A percentile compares a stretch with the other conserved stretches of the same genome.
phyloP scores from a whole-genome alignment of 106 monocot genomes.

The Dendrobium huoshanense region DNA sequence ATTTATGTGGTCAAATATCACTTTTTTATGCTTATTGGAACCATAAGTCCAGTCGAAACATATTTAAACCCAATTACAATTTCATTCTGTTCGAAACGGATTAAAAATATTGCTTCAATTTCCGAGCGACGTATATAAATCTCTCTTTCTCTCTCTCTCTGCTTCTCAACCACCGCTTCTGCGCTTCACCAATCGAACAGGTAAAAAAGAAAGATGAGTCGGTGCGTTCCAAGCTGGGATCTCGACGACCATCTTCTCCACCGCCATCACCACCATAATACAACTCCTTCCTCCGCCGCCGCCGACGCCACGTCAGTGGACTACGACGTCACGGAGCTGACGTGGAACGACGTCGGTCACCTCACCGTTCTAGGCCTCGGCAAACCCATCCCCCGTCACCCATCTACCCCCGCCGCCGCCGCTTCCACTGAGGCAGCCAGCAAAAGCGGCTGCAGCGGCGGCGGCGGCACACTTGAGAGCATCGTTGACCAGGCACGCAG shows the following conservation, averaged over 20 bases:
- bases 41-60: too few relatives aligned
- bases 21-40: too few relatives aligned
- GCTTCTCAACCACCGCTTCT: too few relatives aligned
- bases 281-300: not conserved
- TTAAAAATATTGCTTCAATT: too few relatives aligned
- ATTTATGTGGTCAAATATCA: too few relatives aligned
- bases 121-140: too few relatives aligned
- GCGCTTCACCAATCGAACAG: too few relatives aligned
- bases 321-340: slow-evolving; percentile 71
- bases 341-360: slow-evolving; percentile 63
- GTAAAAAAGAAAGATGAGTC: slow-evolving; percentile 33
- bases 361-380: slow-evolving; percentile 39
- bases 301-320: not conserved
- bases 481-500: slow-evolving; percentile 52
- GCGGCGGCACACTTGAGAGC: slow-evolving; percentile 49
- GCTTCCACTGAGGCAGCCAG: not conserved
- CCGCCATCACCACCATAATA: not conserved
- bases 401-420: slow-evolving; percentile 6
- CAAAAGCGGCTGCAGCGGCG: not conserved
- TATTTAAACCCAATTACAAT: too few relatives aligned
- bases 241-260: slow-evolving; percentile 26
- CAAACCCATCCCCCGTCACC: slow-evolving; percentile 25
- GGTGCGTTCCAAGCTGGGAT: slow-evolving; percentile 78
- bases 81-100: too few relatives aligned
- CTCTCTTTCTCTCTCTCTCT: too few relatives aligned